A percentile compares a stretch with the other conserved stretches of the same genome.
phyloP scores from a whole-genome alignment of 2,329 filamentous ascomycete species.

The Lecanosticta acicola region DNA sequence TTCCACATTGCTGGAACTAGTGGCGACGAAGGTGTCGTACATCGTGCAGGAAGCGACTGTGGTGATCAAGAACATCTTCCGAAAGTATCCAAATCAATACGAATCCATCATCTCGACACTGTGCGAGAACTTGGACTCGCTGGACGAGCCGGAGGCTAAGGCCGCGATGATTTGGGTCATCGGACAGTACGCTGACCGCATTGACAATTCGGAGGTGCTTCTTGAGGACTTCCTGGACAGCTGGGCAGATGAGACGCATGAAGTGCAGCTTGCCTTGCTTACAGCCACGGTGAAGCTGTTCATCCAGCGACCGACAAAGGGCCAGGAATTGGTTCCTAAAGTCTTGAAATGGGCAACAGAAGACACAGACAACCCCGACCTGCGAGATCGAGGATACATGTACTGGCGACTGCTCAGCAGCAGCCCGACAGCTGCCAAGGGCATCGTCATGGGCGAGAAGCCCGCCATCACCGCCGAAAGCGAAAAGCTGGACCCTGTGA shows the following conservation, averaged over 20 bases:
- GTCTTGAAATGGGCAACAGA: constrained; percentile 98
- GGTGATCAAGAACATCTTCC: constrained; percentile 97
- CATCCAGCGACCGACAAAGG: constrained; percentile 92
- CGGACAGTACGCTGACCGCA: constrained; percentile 92
- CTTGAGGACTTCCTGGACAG: constrained; percentile 93
- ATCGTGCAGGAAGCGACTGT: constrained; percentile 99
- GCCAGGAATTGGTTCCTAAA: constrained; percentile 85
- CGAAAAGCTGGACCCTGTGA: constrained; percentile 84
- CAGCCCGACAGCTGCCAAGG: constrained; percentile 78
- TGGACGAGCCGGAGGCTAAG: constrained; percentile 96
- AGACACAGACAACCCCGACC: constrained; percentile 97
- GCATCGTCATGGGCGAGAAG: constrained; percentile 95
- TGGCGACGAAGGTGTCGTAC: constrained; percentile 96
- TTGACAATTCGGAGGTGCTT: constrained; percentile 91
- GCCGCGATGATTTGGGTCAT: constrained; percentile 99
- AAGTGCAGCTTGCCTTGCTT: constrained; percentile 88
- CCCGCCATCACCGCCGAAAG: constrained; percentile 93
- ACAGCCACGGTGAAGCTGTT: constrained; percentile 97
- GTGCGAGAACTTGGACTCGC: constrained; percentile 90
- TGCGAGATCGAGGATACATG: constrained; percentile 96
- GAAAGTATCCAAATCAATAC: constrained; percentile 98
- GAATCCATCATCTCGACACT: constrained; percentile 94
- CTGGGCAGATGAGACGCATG: constrained; percentile 89
- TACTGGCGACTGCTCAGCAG: constrained; percentile 96
- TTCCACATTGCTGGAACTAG: constrained; percentile 82